Conservation (phyloP, 371 early-diverging fungal genomes). For the Blyttiomyces sp. region DNA sequence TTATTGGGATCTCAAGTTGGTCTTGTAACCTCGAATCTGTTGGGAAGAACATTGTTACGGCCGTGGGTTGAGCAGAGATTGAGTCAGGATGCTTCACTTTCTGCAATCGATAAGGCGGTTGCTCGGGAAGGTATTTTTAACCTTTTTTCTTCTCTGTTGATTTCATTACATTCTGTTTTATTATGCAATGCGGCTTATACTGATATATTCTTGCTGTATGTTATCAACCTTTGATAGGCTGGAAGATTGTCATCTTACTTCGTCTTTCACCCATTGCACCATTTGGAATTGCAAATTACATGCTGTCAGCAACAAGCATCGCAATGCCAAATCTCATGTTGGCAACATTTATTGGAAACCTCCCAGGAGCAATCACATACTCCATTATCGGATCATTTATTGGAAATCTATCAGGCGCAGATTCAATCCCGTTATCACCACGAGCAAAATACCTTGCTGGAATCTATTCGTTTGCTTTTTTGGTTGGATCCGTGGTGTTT, state of each 20-base stretch:
- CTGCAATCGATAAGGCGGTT: background rate
- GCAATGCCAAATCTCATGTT: conserved; percentile 7
- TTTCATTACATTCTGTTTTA: too few species aligned
- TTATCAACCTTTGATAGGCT: too few species aligned
- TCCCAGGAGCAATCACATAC: conserved; percentile 20
- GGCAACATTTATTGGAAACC: conserved; percentile 19
- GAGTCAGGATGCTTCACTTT: background rate
- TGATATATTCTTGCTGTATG: too few species aligned
- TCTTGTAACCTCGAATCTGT: conserved; percentile 18
- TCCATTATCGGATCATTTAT: conserved; percentile 27
- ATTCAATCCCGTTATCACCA: conserved; percentile 6
- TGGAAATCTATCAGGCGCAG: conserved; percentile 21
- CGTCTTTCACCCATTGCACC: conserved; percentile 35
- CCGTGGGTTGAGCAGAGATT: conserved; percentile 25
- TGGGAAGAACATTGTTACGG: conserved; percentile 28
- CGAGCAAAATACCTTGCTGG: conserved; percentile 19
- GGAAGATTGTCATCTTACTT: conserved; percentile 25
- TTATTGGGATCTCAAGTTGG: conserved; percentile 29
- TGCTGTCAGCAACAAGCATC: conserved; percentile 32
- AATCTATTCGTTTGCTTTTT: conserved; percentile 14
- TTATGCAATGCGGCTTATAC: too few species aligned
- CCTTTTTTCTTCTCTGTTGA: too few species aligned
- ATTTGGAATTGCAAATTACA: conserved; percentile 35
- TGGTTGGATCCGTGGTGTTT: conserved; percentile 24
- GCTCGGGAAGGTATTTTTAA: background rate